Evolutionary conservation across 495 filamentous ascomycete species (phyloP), one percentile per base, ranked within the genome.

Genomic region (Chaetomidium leptoderma): DNA sequence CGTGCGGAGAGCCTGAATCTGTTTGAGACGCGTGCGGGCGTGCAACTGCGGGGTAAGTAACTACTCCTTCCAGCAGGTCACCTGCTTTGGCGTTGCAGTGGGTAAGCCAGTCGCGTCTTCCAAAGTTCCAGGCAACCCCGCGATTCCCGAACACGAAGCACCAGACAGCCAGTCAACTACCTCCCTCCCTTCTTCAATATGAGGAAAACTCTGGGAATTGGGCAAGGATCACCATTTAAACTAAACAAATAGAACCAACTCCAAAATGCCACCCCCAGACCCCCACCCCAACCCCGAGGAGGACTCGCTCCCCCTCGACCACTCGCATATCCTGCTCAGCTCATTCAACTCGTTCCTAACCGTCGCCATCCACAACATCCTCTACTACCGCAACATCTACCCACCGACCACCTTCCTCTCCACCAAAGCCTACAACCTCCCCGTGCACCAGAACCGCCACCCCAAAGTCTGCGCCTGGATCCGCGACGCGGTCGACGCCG

Each of bases 391-490:
- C 57, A 70, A 72, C 58, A 83, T 97, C 69, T 98, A 98, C 70
- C 91, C 92, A 0, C 72, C 76, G 50, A 70, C 80, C 24, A 88
- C 91, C 45, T 97, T 97, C 74, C 79, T 95, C 55, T 81, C 85
- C 35, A 85, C 87, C 19, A 84, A 86, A 59, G 89, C 87, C 62
- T 97, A 91, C 80, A 93, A 95, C 72, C 87, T 89, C 59, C 85
- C 91, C 26, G 88, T 96, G 37, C 86, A 89, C 63, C 92, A 97
- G 72, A 90, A 81, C 60, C 86, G 93, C 58, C 91, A 97, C 69
- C 91, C 93, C 1, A 83, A 84, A 63, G 89, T 98, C 63, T 97
- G 91, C 77, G 76, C 85, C 63, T 98, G 93, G 86, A 87, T 98
- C 72, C 83, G 80, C 64, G 88, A 92, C 73, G 88, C 90, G 59